Evolutionary conservation across 2,329 filamentous ascomycete genomes (phyloP), one percentile per base, ranked within the genome.

Genomic region (Hymenoscyphus albidus): DNA sequence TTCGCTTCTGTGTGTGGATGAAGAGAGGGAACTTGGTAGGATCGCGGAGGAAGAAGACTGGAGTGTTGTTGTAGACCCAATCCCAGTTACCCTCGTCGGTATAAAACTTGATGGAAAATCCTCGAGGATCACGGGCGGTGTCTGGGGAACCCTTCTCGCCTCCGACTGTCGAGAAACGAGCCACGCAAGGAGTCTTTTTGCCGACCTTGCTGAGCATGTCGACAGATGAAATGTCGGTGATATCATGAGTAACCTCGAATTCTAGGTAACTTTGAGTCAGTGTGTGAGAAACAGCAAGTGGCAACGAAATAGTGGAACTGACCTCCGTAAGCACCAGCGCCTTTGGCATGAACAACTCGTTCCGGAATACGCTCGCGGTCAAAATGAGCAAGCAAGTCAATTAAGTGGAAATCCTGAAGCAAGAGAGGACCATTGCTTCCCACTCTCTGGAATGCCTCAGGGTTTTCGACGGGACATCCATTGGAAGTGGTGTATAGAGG

Each of bases 1-100:
- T 83, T 59, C 88, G 83, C 82, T 92, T 92, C 77, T 93, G 90
- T 3, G 88, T 90, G 79, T 91, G 89, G 67, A 91, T 91, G 77
- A 92, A 88, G 73, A 88, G 79, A 42, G 89, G 89, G 78, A 91
- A 92, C 75, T 92, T 91, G 72, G 84, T 82, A 2, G 89, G 88
- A 70, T 92, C 90, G 55, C 89, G 83, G 31, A 92, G 72, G 80
- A 93, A 92, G 81, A 93, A 93, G 32, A 92, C 82, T 1, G 89
- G 89, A 0, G 88, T 92, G 78, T 92, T 92, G 79, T 90, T 91
- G 75, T 85, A 88, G 31, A 91, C 88, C 81, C 87, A 86, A 74
- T 92, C 89, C 84, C 85, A 90, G 74, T 79, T 91, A 59, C 88
- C 88, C 73, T 91, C 84, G 9, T 88, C 83, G 0, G 88, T 91